These are phyloP conservation scores for Colletotrichum cereale DNA, from an alignment of 2,329 filamentous ascomycete species.

Conservation along the genomic window DNA sequence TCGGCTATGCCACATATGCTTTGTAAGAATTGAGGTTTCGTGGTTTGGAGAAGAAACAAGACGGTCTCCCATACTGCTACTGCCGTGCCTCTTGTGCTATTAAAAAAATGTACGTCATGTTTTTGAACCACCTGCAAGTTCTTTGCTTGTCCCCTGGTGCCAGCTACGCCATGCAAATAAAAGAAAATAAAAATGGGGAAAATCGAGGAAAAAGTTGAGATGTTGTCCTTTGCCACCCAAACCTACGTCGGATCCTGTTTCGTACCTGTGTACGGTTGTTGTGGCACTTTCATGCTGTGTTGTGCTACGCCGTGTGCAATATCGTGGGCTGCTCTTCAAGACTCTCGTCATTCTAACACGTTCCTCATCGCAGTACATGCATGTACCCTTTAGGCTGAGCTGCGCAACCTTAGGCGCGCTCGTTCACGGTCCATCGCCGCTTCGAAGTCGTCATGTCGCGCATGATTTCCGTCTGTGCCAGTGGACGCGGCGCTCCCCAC, in stretches of 20 bases:
- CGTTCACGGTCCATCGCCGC: slow-evolving; percentile 68
- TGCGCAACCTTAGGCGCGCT: slow-evolving; percentile 47
- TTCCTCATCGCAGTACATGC: background rate
- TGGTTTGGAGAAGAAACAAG: background rate
- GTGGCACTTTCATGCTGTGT: background rate
- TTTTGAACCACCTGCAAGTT: background rate
- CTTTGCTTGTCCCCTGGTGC: background rate
- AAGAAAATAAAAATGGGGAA: background rate
- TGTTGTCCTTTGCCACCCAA: slow-evolving; percentile 28
- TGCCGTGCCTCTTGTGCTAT: slow-evolving; percentile 10
- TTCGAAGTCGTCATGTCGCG: slow-evolving; percentile 62
- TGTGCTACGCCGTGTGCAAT: slow-evolving; percentile 4
- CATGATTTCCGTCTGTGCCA: slow-evolving; percentile 58
- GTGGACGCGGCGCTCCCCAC: slow-evolving; percentile 59
- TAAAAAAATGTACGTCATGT: slow-evolving; percentile 19
- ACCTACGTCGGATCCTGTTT: background rate
- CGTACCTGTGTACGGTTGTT: slow-evolving; percentile 19
- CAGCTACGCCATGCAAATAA: slow-evolving; percentile 31
- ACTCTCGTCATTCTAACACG: background rate
- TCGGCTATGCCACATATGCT: background rate
- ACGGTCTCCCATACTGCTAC: background rate
- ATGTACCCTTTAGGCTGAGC: background rate
- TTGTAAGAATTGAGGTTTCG: background rate
- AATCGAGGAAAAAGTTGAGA: slow-evolving; percentile 14
- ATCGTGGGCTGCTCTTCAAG: background rate